These are phyloP conservation scores for Tolypocladium nubicola DNA, from an alignment of 2,329 filamentous ascomycete genomes.

Conservation along the genomic window DNA sequence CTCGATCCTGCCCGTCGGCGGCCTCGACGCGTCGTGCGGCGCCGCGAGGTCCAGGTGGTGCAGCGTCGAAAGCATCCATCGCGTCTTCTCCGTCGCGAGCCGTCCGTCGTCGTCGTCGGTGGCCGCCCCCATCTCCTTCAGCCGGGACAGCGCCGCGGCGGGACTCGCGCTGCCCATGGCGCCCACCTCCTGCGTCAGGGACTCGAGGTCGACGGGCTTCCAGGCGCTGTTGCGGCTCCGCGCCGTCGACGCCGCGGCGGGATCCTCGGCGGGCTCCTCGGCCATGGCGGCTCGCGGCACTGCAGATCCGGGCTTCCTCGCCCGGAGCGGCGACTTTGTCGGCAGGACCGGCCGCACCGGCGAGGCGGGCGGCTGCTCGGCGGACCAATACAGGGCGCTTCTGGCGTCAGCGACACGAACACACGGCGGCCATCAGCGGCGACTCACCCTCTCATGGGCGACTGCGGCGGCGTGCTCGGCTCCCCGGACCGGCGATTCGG, in stretches of 20 bases:
- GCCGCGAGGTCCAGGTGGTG: constrained; percentile 29
- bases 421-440: not conserved
- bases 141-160: constrained; percentile 5
- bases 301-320: not conserved
- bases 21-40: not conserved
- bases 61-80: constrained; percentile 50
- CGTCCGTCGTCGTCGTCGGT: not conserved
- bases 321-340: constrained; percentile 6
- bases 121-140: constrained; percentile 5
- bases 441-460: constrained; percentile 16
- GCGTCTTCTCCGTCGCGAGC: constrained; percentile 14
- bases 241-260: not conserved
- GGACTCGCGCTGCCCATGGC: constrained; percentile 6
- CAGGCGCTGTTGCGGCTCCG: not conserved
- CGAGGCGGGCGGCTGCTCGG: not conserved
- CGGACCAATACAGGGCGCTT: not conserved
- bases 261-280: not conserved
- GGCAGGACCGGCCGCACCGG: constrained; percentile 3
- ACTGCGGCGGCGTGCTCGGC: constrained; percentile 16
- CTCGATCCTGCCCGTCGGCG: not conserved
- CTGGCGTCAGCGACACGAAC: constrained; percentile 1
- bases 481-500: constrained; percentile 7
- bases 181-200: constrained; percentile 1
- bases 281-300: not conserved
- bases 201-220: not conserved